Percentiles rank a stretch among this genome's conserved stretches.
These are phyloP conservation scores for Ceratobasidium sp. DNA, from an alignment of 1,284 basidiomycete species.

Conservation along the genomic window DNA sequence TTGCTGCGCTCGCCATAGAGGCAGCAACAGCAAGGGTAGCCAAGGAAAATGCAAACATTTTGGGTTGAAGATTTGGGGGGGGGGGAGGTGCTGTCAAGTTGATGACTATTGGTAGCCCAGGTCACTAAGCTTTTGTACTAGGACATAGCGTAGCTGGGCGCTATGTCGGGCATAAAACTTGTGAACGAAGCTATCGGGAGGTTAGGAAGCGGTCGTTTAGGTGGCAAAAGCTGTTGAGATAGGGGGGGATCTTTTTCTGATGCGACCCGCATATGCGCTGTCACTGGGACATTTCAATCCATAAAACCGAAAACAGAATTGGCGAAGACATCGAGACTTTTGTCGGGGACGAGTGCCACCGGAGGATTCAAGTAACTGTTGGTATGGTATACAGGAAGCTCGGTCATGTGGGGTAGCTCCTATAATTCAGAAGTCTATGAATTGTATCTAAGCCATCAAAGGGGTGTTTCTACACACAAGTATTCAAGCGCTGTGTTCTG, in stretches of 20 bases:
- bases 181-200: not conserved
- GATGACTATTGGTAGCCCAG: not conserved
- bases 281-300: too few relatives aligned
- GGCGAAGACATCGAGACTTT: not conserved
- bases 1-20: conserved; percentile 13
- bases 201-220: conserved; percentile 3
- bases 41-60: conserved; percentile 10
- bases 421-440: too few relatives aligned
- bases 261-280: not conserved
- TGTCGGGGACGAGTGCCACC: too few relatives aligned
- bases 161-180: not conserved
- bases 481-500: not conserved
- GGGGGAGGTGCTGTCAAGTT: not conserved
- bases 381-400: too few relatives aligned
- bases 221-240: not conserved
- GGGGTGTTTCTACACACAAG: not conserved
- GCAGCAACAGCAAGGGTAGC: conserved; percentile 12
- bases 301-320: too few relatives aligned
- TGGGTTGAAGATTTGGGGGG: not conserved
- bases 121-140: not conserved
- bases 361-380: too few relatives aligned
- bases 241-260: not conserved
- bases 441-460: too few relatives aligned
- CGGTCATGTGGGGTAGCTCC: too few relatives aligned
- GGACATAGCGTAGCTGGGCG: not conserved